Evolutionary conservation across 176 grass and related monocot genomes (phyloP), one percentile per base, ranked within the genome.

Genomic region (Aegilops bicornis): DNA sequence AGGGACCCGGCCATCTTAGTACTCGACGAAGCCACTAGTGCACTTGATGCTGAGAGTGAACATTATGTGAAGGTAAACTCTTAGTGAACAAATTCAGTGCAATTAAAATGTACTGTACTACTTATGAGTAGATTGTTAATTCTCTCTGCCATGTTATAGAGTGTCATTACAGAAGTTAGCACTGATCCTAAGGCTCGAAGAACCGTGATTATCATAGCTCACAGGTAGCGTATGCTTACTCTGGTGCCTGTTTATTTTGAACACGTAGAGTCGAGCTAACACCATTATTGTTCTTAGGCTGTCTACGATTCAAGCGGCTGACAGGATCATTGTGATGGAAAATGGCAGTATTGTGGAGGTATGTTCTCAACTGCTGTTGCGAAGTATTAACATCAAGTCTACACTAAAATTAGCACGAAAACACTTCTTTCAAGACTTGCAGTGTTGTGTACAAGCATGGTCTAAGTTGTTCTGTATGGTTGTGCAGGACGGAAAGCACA

Each of bases 271-370:
- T 56, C 50, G 12, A 72, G 64, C 6, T 52, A 16, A 80, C 4
- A 0, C 7, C 11, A 8, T 40, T 48, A 15, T 88, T 89, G 13
- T 91, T 59, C 56, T 22, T 22, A 99, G 97, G 73, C 69, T 99
- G 89, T 99, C 97, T 4, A 99, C 97, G 20, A 93, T 96, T 75
- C 97, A 99, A 89, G 89, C 94, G 58, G 89, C 94, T 70, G 94
- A 96, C 76, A 99, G 90, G 82, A 99, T 96, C 77, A 94, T 96
- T 22, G 92, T 96, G 52, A 99, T 96, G 94, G 94, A 96, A 86
- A 91, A 86, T 69, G 97, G 97, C 77, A 88, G 83, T 61, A 94
- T 99, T 67, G 67, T 94, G 43, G 94, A 99, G 97, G 97, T 99
- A 93, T 59, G 19, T 59, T 59, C 56, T 59, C 56, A 7, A n/a